A percentile compares a stretch with the other conserved stretches of the same genome.
phyloP scores from a whole-genome alignment of 2,329 filamentous ascomycete species.

The Dactylellina leptospora region DNA sequence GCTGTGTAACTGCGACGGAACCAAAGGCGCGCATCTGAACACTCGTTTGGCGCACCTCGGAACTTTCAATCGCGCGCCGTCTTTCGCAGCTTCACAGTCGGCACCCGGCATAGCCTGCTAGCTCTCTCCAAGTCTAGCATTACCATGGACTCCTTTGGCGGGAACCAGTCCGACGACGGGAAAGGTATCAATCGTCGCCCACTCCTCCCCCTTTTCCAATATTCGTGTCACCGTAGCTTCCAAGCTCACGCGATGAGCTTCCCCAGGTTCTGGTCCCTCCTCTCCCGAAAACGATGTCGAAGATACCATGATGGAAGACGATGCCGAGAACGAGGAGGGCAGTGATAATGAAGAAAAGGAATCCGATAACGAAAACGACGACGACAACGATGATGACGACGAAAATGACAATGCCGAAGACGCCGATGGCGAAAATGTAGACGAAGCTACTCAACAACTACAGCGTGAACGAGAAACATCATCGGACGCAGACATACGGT shows the following conservation, averaged over 20 bases:
- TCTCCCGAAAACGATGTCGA: conserved; percentile 63
- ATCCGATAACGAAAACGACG: conserved; percentile 59
- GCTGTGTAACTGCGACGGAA: conserved; percentile 19
- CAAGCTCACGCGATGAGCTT: conserved; percentile 26
- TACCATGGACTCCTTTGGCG: conserved; percentile 47
- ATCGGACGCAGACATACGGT: conserved; percentile 56
- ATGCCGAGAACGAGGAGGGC: conserved; percentile 59
- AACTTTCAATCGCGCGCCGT: conserved; percentile 2
- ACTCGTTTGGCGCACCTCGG: not conserved
- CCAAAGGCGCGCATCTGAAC: conserved; percentile 22
- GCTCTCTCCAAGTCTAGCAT: not conserved
- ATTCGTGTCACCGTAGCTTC: not conserved
- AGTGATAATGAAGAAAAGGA: conserved; percentile 58
- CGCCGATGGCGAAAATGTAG: conserved; percentile 66
- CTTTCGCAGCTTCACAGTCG: conserved; percentile 3
- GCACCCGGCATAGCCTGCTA: conserved; percentile 7
- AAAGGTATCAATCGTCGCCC: conserved; percentile 42
- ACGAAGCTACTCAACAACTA: conserved; percentile 70
- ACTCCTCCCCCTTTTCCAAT: not conserved
- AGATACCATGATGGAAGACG: conserved; percentile 68
- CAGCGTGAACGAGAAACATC: conserved; percentile 64
- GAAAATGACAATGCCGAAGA: conserved; percentile 60
- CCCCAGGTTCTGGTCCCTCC: conserved; percentile 51
- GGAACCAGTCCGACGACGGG: conserved; percentile 52
- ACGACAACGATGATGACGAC: conserved; percentile 61